Evolutionary conservation across 2,329 filamentous ascomycete species (phyloP).

Genomic region (Ophiostoma angusticollis): DNA sequence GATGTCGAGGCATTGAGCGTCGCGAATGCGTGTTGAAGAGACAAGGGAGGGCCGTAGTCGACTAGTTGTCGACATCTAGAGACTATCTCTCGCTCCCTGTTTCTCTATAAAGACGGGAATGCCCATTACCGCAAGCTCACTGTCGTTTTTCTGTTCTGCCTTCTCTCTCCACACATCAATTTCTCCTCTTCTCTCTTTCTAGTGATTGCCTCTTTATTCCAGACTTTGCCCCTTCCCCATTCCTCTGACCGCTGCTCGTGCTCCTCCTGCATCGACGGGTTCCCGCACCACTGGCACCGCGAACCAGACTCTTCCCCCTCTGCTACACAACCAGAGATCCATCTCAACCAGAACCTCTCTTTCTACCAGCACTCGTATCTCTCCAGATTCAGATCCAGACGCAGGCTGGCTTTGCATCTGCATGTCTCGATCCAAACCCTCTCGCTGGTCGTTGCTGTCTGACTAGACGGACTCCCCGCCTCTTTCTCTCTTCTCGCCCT

Average conservation of each 20-base stretch:
- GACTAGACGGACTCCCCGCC: too few species aligned
- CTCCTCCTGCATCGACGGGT: not conserved
- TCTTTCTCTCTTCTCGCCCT: too few species aligned
- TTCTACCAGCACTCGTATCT: too few species aligned
- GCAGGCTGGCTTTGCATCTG: too few species aligned
- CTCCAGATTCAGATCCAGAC: too few species aligned
- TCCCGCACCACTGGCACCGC: conserved; percentile 3
- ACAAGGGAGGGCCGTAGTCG: not conserved
- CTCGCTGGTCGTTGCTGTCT: too few species aligned
- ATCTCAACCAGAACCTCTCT: too few species aligned
- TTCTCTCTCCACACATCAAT: not conserved
- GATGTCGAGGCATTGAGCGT: not conserved
- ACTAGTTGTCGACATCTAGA: too few species aligned
- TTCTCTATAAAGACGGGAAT: too few species aligned
- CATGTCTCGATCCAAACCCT: too few species aligned
- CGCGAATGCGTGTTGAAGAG: not conserved
- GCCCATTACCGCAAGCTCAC: too few species aligned
- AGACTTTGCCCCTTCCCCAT: not conserved
- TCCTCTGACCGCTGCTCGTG: not conserved
- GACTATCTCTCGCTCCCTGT: too few species aligned
- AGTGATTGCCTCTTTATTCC: not conserved
- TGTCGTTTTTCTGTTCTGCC: not conserved
- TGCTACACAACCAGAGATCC: not conserved
- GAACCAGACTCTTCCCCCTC: conserved; percentile 1
- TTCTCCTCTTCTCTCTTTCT: not conserved